Percentiles rank a stretch among this genome's conserved stretches.
Evolutionary conservation across 352 stramenopile genomes (phyloP).

Genomic region (Globisporangium viniferum): DNA sequence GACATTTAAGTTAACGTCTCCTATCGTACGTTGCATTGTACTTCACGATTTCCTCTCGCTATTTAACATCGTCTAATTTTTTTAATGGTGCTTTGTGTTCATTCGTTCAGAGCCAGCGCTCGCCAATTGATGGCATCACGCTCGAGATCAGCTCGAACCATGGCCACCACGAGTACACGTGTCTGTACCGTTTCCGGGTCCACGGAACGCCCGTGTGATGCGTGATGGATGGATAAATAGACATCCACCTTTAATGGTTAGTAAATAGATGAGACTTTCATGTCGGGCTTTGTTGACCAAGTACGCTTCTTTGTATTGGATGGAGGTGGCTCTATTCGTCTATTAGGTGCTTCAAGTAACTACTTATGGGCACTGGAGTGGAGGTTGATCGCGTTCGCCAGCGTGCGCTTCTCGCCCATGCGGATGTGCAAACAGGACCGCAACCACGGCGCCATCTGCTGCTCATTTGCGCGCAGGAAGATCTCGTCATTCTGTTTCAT

Average conservation of each 20-base stretch:
- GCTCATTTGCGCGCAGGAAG: constrained; percentile 41
- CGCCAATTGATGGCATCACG: constrained; percentile 62
- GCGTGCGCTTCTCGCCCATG: constrained; percentile 58
- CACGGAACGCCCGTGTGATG: constrained; percentile 40
- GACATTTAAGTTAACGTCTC: constrained; percentile 56
- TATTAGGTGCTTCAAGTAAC: neutral
- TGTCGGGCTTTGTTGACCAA: neutral
- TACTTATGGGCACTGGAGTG: neutral
- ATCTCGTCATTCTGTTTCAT: constrained; percentile 37
- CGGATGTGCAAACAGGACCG: constrained; percentile 63
- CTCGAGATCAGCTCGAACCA: constrained; percentile 83
- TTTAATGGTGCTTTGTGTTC: too few relatives aligned
- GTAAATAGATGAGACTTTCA: constrained; percentile 7
- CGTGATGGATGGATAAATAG: neutral
- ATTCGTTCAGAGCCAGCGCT: constrained; percentile 34
- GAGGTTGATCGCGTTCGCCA: constrained; percentile 21
- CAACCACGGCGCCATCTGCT: constrained; percentile 60
- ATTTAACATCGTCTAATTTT: too few relatives aligned
- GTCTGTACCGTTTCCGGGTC: constrained; percentile 87
- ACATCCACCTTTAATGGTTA: neutral
- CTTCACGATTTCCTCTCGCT: neutral
- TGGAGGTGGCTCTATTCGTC: neutral
- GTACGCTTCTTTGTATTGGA: too few relatives aligned
- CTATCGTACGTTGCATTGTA: constrained; percentile 26
- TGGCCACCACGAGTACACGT: constrained; percentile 84